Conservation (phyloP, 2,329 filamentous ascomycete genomes). For the Cladobotryum mycophilum region DNA sequence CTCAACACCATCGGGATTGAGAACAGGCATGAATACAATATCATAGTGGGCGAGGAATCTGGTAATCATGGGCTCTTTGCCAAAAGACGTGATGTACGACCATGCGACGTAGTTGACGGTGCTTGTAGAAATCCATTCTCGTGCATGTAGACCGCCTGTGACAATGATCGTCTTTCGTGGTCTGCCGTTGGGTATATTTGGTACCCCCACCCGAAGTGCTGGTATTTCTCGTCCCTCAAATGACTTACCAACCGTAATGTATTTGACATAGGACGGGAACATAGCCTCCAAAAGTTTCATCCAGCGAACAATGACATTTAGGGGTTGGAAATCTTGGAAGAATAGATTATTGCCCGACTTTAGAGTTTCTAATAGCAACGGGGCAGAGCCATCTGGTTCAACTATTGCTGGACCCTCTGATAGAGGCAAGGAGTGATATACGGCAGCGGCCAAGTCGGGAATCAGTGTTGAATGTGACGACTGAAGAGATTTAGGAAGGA, state of each 20-base stretch:
- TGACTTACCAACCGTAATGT: constrained; percentile 73
- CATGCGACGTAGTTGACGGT: constrained; percentile 90
- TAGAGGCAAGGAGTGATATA: constrained; percentile 49
- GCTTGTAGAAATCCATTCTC: constrained; percentile 93
- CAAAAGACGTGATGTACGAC: constrained; percentile 77
- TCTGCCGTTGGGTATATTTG: constrained; percentile 32
- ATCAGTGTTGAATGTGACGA: constrained; percentile 69
- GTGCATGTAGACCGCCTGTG: constrained; percentile 80
- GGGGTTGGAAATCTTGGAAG: constrained; percentile 86
- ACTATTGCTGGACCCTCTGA: constrained; percentile 13
- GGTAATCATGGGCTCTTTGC: constrained; percentile 64
- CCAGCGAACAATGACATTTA: constrained; percentile 80
- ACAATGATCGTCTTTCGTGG: constrained; percentile 73
- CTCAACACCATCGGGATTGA: constrained; percentile 91
- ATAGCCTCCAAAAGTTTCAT: constrained; percentile 84
- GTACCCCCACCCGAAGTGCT: constrained; percentile 68
- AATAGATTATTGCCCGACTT: constrained; percentile 64
- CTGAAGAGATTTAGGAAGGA: constrained; percentile 70
- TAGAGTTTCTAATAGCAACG: constrained; percentile 24
- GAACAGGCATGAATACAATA: constrained; percentile 77
- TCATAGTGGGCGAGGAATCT: constrained; percentile 79
- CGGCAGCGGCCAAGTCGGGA: constrained; percentile 68
- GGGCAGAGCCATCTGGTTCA: constrained; percentile 22
- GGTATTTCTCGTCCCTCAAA: constrained; percentile 84
- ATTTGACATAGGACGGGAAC: constrained; percentile 73